These are phyloP conservation scores for Tagetes erecta DNA, from an alignment of 129 eudicot genomes.

Conservation along the genomic window DNA sequence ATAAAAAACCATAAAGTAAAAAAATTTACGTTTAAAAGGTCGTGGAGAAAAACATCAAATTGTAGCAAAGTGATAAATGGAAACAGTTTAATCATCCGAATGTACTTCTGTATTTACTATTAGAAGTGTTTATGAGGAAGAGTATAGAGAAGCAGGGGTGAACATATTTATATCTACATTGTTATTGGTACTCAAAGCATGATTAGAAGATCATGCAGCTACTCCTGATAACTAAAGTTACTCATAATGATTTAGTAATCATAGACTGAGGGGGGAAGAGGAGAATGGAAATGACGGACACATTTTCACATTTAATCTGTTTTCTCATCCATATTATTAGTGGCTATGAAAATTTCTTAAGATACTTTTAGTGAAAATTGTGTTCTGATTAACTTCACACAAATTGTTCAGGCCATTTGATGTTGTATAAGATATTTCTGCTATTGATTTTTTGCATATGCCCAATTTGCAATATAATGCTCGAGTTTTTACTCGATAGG, in stretches of 20 bases:
- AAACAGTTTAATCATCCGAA: too few species aligned
- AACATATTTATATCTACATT: too few species aligned
- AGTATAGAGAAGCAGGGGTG: too few species aligned
- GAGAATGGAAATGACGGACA: neutral
- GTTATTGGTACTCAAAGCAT: neutral
- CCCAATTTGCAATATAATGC: neutral
- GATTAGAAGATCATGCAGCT: neutral
- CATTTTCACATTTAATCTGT: neutral
- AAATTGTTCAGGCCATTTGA: neutral
- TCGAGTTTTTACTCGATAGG: too few species aligned
- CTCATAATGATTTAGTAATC: neutral
- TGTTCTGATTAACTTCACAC: conserved; percentile 3
- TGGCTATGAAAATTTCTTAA: neutral
- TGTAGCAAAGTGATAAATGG: too few species aligned
- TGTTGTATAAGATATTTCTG: neutral
- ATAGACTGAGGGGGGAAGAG: neutral
- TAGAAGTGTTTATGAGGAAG: too few species aligned
- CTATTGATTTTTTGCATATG: neutral
- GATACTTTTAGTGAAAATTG: neutral
- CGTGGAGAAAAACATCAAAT: too few species aligned
- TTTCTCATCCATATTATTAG: too few species aligned
- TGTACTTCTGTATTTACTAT: too few species aligned
- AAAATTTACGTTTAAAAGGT: too few species aligned
- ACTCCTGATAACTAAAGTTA: neutral
- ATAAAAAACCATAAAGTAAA: too few species aligned